These are phyloP conservation scores for Aspergillus fischeri DNA, from an alignment of 2,329 filamentous ascomycete genomes.

Conservation along the genomic window DNA sequence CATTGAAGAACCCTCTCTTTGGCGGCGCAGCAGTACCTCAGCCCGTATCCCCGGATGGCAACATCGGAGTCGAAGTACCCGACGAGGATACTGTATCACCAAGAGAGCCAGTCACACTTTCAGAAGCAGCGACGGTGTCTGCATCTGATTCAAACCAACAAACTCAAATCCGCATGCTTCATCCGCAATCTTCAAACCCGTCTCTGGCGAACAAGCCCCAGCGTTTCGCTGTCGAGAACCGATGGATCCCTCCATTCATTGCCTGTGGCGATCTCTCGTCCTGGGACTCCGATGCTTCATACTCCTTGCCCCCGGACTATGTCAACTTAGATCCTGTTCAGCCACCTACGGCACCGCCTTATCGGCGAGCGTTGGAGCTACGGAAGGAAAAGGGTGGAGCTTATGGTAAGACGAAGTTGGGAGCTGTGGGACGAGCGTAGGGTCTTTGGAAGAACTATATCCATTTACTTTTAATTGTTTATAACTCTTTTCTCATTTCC, in stretches of 20 bases:
- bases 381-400: conserved; percentile 70
- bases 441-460: conserved; percentile 5
- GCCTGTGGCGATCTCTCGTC: conserved; percentile 94
- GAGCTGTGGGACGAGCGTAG: conserved; percentile 20
- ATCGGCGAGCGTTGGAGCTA: conserved; percentile 85
- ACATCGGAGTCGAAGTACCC: conserved; percentile 33
- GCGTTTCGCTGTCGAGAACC: conserved; percentile 42
- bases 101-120: conserved; percentile 4
- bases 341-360: conserved; percentile 91
- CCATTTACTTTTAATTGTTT: conserved; percentile 4
- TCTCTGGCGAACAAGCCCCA: conserved; percentile 18
- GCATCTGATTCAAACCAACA: conserved; percentile 14
- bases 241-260: conserved; percentile 93
- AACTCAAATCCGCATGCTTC: conserved; percentile 35
- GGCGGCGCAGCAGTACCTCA: conserved; percentile 33
- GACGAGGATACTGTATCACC: conserved; percentile 41
- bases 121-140: conserved; percentile 1
- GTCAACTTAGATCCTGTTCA: conserved; percentile 88
- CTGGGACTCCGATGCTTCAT: conserved; percentile 94
- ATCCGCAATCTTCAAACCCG: conserved; percentile 16
- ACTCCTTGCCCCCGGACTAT: conserved; percentile 79
- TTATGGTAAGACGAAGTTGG: conserved; percentile 64
- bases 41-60: conserved; percentile 26
- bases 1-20: conserved; percentile 37
- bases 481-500: background rate